These are phyloP conservation scores for Cryphonectria radicalis DNA, from an alignment of 2,329 filamentous ascomycete genomes.

Conservation along the genomic window DNA sequence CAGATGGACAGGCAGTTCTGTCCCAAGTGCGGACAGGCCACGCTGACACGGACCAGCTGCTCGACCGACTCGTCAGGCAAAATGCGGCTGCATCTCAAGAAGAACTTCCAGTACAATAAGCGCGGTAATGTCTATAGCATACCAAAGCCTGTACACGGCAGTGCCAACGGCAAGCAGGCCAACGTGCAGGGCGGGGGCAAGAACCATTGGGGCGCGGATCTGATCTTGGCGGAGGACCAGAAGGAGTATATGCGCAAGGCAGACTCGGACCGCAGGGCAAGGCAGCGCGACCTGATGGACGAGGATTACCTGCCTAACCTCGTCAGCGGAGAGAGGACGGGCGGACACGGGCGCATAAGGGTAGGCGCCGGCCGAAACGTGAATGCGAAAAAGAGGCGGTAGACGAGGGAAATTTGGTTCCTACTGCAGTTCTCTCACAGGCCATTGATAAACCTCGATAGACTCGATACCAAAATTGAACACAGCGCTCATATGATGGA, in stretches of 20 bases:
- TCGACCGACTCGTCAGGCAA: constrained; percentile 79
- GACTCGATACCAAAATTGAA: not conserved
- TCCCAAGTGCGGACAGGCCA: constrained; percentile 84
- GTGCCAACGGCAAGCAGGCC: constrained; percentile 74
- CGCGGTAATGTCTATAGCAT: constrained; percentile 91
- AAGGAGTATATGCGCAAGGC: constrained; percentile 80
- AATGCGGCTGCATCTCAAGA: constrained; percentile 86
- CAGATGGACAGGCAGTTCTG: constrained; percentile 93
- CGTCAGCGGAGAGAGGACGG: constrained; percentile 75
- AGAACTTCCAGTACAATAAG: constrained; percentile 96
- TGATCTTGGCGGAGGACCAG: constrained; percentile 93
- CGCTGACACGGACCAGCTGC: constrained; percentile 83
- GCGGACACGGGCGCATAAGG: constrained; percentile 68
- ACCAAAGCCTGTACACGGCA: constrained; percentile 85
- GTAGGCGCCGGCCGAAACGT: constrained; percentile 86
- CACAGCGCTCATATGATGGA: not conserved
- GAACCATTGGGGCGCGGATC: constrained; percentile 80
- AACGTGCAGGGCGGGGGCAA: constrained; percentile 72
- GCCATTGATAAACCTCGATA: not conserved
- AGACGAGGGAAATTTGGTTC: constrained; percentile 26
- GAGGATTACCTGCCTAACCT: constrained; percentile 89
- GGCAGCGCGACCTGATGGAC: constrained; percentile 87
- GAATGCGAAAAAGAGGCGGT: constrained; percentile 73
- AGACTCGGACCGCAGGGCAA: constrained; percentile 66
- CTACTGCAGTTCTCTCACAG: not conserved